Percentiles rank a stretch among this genome's conserved stretches.
Conservation (phyloP, 2,329 filamentous ascomycete species). For the Trichoderma gracile region DNA sequence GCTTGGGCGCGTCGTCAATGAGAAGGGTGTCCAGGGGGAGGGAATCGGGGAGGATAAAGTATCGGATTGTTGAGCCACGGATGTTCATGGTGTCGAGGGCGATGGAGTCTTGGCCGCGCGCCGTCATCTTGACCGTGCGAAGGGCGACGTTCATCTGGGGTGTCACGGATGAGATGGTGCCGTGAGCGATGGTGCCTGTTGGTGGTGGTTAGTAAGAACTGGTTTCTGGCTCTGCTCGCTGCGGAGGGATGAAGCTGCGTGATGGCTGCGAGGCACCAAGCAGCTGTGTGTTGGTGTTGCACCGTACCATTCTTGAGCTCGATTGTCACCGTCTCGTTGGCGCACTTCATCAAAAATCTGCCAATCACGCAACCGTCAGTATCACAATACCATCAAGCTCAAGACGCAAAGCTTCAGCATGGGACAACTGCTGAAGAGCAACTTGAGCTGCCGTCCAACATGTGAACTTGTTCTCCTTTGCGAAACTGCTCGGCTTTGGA, state of each 20-base stretch:
- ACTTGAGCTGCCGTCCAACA: background rate
- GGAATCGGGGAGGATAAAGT: slow-evolving; percentile 94
- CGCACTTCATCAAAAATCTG: slow-evolving; percentile 99
- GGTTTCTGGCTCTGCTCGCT: background rate
- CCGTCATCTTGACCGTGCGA: slow-evolving; percentile 94
- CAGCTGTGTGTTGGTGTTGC: background rate
- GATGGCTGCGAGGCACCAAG: background rate
- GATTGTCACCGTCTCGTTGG: slow-evolving; percentile 97
- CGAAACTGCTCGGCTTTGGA: slow-evolving; percentile 13
- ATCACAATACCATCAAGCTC: slow-evolving; percentile 28
- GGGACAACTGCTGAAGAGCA: background rate
- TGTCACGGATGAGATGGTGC: slow-evolving; percentile 94
- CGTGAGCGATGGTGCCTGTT: slow-evolving; percentile 88
- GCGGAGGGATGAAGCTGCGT: background rate
- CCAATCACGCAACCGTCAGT: slow-evolving; percentile 33
- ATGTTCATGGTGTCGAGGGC: slow-evolving; percentile 94
- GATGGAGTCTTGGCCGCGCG: slow-evolving; percentile 82
- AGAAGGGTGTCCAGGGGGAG: slow-evolving; percentile 92
- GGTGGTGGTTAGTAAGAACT: slow-evolving; percentile 1
- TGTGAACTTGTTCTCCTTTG: too few relatives aligned
- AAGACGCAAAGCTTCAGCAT: background rate
- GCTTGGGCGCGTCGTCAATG: slow-evolving; percentile 95
- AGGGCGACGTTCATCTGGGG: slow-evolving; percentile 98
- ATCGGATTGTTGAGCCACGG: slow-evolving; percentile 91
- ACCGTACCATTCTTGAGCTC: slow-evolving; percentile 92